Conservation (phyloP, 2,329 filamentous ascomycete species). For the Gnomoniopsis smithogilvyi region DNA sequence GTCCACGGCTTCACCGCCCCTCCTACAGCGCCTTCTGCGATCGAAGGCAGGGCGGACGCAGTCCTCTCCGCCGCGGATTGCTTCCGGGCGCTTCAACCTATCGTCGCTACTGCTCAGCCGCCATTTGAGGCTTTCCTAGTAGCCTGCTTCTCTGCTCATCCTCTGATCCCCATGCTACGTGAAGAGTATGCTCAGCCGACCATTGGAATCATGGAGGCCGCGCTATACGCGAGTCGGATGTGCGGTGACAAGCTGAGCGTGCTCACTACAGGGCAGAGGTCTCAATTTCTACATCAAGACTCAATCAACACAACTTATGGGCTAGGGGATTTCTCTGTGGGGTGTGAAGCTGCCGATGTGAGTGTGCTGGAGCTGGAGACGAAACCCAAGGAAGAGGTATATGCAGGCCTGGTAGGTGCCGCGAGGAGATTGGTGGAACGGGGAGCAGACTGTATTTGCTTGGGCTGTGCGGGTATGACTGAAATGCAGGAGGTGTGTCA, state of each 20-base stretch:
- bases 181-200: constrained; percentile 42
- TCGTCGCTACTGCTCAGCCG: constrained; percentile 24
- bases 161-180: constrained; percentile 41
- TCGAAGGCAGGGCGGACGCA: constrained; percentile 47
- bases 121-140: constrained; percentile 46
- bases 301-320: constrained; percentile 37
- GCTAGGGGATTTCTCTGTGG: constrained; percentile 37
- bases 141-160: constrained; percentile 46
- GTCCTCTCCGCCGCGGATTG: constrained; percentile 47
- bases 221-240: constrained; percentile 44
- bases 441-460: constrained; percentile 30
- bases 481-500: constrained; percentile 42
- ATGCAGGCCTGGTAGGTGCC: constrained; percentile 34
- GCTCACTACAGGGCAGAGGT: constrained; percentile 36
- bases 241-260: constrained; percentile 44
- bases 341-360: constrained; percentile 35
- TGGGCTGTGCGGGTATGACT: constrained; percentile 49
- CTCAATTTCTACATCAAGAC: constrained; percentile 37
- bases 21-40: constrained; percentile 43
- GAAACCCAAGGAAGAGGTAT: constrained; percentile 34
- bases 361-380: constrained; percentile 42
- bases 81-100: constrained; percentile 40
- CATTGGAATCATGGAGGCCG: constrained; percentile 50
- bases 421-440: constrained; percentile 35
- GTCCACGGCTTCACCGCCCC: constrained; percentile 50